A percentile compares a stretch with the other conserved stretches of the same genome.
phyloP scores from a whole-genome alignment of 441 rosid genomes.

The Hura crepitans region DNA sequence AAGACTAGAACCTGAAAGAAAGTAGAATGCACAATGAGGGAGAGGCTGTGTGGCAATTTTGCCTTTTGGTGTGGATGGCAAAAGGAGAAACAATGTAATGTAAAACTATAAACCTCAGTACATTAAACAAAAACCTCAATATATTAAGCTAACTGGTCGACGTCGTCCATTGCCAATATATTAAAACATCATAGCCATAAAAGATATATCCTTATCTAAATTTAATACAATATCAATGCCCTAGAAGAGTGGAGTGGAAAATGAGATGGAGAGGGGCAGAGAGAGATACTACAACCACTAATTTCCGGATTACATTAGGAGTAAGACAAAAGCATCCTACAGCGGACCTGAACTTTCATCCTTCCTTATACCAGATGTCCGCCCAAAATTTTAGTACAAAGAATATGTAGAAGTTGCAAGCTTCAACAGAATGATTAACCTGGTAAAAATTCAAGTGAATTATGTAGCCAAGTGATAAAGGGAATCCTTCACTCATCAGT shows the following conservation, averaged over 20 bases:
- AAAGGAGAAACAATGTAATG: neutral
- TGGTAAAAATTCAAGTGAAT: neutral
- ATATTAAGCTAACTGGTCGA: neutral
- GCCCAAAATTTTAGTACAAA: neutral
- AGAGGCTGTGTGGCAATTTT: neutral
- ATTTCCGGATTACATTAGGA: neutral
- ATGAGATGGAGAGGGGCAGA: neutral
- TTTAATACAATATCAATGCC: neutral
- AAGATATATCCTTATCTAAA: neutral
- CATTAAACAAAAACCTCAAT: neutral
- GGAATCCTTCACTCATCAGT: neutral
- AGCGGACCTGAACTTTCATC: neutral
- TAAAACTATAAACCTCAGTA: neutral
- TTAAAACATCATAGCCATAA: neutral
- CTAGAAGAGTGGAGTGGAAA: neutral
- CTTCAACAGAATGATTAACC: neutral
- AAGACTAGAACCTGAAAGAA: conserved; percentile 10
- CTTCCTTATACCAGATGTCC: neutral
- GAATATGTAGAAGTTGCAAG: neutral
- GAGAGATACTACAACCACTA: neutral
- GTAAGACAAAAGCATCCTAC: neutral
- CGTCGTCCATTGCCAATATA: neutral
- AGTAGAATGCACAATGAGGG: neutral
- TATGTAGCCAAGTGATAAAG: too few species aligned
- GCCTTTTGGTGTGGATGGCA: neutral